Evolutionary conservation across 768 basidiomycete genomes (phyloP).

Genomic region (Suillus americanus): DNA sequence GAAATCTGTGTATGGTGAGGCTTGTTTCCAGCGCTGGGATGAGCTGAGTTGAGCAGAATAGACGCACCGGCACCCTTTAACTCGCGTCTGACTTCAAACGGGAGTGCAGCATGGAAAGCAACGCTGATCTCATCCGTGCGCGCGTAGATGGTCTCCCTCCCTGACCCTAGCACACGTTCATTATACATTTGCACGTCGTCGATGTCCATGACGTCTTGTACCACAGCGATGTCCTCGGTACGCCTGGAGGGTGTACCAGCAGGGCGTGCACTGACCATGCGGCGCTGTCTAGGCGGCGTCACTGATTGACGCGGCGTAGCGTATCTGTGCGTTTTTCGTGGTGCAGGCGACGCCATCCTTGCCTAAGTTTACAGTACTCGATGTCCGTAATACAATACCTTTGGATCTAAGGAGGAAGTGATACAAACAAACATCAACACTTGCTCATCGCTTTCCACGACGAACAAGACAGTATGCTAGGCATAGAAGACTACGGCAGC

Average conservation of each 20-base stretch:
- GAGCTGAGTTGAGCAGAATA: constrained; percentile 1
- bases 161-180: constrained; percentile 34
- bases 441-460: neutral
- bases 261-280: constrained; percentile 24
- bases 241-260: constrained; percentile 20
- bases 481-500: constrained; percentile 77
- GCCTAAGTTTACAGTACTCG: neutral
- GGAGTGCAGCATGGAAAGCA: constrained; percentile 66
- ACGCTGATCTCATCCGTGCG: constrained; percentile 72
- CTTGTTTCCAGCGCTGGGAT: neutral
- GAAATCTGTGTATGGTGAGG: constrained; percentile 50
- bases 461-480: constrained; percentile 52
- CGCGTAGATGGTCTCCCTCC: constrained; percentile 48
- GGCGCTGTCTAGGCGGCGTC: constrained; percentile 27
- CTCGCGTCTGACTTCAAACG: constrained; percentile 72
- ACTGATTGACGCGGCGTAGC: constrained; percentile 23
- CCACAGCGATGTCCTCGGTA: constrained; percentile 39
- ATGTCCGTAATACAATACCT: neutral
- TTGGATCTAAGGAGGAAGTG: no score
- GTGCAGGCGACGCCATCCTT: constrained; percentile 48
- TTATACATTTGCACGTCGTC: constrained; percentile 47
- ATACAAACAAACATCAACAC: constrained; percentile 2
- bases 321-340: constrained; percentile 47
- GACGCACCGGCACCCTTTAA: constrained; percentile 60
- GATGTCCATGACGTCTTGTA: constrained; percentile 64